Conservation (phyloP, 192 early-diverging fungal species). For the Podila horticola region DNA sequence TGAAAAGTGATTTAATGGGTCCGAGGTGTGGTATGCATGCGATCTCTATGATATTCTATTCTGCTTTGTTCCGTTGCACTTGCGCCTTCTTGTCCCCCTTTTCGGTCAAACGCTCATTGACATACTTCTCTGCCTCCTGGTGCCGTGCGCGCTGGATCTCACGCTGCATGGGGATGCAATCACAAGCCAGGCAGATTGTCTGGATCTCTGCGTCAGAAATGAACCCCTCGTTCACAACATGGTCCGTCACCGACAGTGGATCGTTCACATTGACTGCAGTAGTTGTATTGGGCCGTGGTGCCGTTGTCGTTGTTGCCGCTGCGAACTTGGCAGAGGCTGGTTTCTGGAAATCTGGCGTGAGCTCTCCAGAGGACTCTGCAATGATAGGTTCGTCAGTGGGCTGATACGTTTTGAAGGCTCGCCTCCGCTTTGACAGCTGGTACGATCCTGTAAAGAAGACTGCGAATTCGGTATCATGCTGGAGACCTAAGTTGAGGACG, state of each 20-base stretch:
- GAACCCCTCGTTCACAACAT: conserved; percentile 37
- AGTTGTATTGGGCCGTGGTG: conserved; percentile 2
- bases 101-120: conserved; percentile 15
- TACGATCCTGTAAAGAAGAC: conserved; percentile 40
- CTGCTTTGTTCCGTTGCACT: background rate
- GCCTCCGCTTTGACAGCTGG: conserved; percentile 39
- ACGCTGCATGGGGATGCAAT: conserved; percentile 3
- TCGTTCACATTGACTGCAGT: conserved; percentile 16
- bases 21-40: too few relatives aligned
- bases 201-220: conserved; percentile 37
- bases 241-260: conserved; percentile 38
- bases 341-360: conserved; percentile 20
- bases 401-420: conserved; percentile 1
- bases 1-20: too few relatives aligned
- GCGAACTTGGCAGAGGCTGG: background rate
- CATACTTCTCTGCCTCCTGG: conserved; percentile 41
- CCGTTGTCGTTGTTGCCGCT: conserved; percentile 13
- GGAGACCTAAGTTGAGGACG: conserved; percentile 24
- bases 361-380: conserved; percentile 38
- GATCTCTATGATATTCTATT: background rate
- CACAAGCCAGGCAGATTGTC: conserved; percentile 14
- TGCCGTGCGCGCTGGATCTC: conserved; percentile 31
- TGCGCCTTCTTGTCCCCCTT: conserved; percentile 7
- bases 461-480: conserved; percentile 36
- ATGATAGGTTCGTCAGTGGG: conserved; percentile 18